Evolutionary conservation across 208 protist species (phyloP).

Genomic region (Leishmania turanica): DNA sequence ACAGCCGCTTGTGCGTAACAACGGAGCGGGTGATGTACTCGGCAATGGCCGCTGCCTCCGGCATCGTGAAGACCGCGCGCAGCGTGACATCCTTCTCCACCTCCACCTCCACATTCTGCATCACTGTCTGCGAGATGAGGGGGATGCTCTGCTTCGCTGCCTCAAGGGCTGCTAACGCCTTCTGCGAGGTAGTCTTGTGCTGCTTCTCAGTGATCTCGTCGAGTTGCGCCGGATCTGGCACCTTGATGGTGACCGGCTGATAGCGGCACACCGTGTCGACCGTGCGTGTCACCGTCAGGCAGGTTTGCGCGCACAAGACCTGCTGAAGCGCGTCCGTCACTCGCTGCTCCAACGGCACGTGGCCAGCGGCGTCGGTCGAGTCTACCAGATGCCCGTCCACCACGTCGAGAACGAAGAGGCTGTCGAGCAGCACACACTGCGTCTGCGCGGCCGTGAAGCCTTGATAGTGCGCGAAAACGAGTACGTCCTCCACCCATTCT

Average conservation of each 20-base stretch:
- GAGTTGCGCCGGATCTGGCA: constrained; percentile 57
- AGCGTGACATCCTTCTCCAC: constrained; percentile 49
- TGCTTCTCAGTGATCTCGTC: constrained; percentile 47
- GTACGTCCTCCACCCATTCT: constrained; percentile 78
- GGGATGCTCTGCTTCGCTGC: constrained; percentile 44
- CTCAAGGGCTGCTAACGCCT: constrained; percentile 44
- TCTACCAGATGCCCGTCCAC: constrained; percentile 27
- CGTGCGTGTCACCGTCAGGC: constrained; percentile 37
- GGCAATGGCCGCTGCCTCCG: constrained; percentile 55
- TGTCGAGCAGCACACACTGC: constrained; percentile 67
- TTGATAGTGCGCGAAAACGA: constrained; percentile 44
- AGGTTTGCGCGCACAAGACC: constrained; percentile 54
- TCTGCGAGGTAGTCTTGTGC: constrained; percentile 51
- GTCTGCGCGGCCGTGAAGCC: constrained; percentile 61
- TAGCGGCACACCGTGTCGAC: constrained; percentile 32
- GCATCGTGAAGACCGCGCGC: constrained; percentile 60
- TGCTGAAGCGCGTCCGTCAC: constrained; percentile 37
- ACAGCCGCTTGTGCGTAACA: constrained; percentile 69
- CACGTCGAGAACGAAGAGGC: constrained; percentile 47
- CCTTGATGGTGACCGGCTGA: constrained; percentile 32
- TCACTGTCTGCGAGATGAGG: constrained; percentile 33
- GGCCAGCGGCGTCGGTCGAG: constrained; percentile 16
- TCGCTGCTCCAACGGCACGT: constrained; percentile 26
- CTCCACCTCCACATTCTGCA: constrained; percentile 37
- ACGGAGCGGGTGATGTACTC: constrained; percentile 62